A percentile compares a stretch with the other conserved stretches of the same genome.
These are phyloP conservation scores for Elsinoe australis DNA, from an alignment of 2,329 filamentous ascomycete species.

Conservation along the genomic window DNA sequence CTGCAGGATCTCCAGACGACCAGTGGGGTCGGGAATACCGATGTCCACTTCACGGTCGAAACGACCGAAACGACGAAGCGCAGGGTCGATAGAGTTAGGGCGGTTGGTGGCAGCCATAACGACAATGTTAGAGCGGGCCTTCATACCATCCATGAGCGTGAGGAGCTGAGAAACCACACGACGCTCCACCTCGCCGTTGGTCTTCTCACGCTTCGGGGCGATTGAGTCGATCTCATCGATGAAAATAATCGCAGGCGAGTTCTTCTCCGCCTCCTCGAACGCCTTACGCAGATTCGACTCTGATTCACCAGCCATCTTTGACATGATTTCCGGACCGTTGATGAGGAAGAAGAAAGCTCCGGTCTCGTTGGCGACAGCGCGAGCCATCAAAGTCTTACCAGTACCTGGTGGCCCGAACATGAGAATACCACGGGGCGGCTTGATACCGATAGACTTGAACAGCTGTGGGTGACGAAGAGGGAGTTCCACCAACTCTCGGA, in stretches of 20 bases:
- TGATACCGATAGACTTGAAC: constrained; percentile 99
- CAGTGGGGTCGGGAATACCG: constrained; percentile 93
- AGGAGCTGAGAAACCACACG: constrained; percentile 95
- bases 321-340: constrained; percentile 99
- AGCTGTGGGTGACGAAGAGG: constrained; percentile 94
- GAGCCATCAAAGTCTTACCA: constrained; percentile 98
- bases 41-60: constrained; percentile 99
- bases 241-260: constrained; percentile 98
- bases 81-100: constrained; percentile 96
- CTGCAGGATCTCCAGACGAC: constrained; percentile 95
- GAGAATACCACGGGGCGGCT: constrained; percentile 94
- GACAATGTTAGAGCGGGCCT: constrained; percentile 95
- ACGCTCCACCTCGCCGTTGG: constrained; percentile 96
- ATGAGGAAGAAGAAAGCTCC: constrained; percentile 99
- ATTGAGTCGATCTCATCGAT: constrained; percentile 99
- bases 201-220: constrained; percentile 99
- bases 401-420: constrained; percentile 93
- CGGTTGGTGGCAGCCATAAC: constrained; percentile 99
- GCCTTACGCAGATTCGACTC: constrained; percentile 97
- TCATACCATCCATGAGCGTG: constrained; percentile 99
- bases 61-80: constrained; percentile 92
- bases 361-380: constrained; percentile 97
- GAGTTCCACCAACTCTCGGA: constrained; percentile 95
- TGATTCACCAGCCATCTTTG: constrained; percentile 99
- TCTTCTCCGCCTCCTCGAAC: constrained; percentile 99